Conservation (phyloP, 768 basidiomycete genomes). For the Leccinum obscurum region DNA sequence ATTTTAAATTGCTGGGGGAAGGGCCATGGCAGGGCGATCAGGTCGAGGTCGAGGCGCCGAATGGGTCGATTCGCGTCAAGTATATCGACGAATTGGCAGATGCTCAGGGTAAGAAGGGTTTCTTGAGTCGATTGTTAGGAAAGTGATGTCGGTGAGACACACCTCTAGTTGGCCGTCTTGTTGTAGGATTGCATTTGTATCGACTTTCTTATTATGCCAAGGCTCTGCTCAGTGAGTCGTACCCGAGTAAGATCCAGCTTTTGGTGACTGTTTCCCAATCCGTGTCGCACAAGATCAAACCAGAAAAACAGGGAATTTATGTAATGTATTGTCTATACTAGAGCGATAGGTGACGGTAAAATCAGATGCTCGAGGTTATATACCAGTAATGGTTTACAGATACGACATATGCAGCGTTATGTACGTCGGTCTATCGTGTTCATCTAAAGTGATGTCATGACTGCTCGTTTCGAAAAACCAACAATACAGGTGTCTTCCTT, state of each 20-base stretch:
- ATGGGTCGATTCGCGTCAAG: constrained; percentile 23
- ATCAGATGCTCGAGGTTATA: background rate
- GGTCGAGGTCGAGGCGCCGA: constrained; percentile 14
- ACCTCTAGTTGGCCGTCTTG: background rate
- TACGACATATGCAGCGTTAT: constrained; percentile 10
- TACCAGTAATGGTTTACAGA: constrained; percentile 7
- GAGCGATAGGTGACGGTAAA: background rate
- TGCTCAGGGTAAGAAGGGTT: constrained; percentile 7
- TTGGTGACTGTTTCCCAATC: background rate
- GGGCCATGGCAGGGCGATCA: constrained; percentile 24
- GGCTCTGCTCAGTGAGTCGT: no score
- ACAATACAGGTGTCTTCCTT: background rate
- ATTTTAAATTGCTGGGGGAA: constrained; percentile 19
- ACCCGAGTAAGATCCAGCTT: no score
- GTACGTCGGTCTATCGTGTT: constrained; percentile 10
- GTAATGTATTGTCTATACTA: constrained; percentile 1
- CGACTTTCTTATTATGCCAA: background rate
- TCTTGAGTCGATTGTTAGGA: constrained; percentile 24
- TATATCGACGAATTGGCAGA: constrained; percentile 20
- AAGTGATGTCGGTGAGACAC: constrained; percentile 6
- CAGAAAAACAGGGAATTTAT: background rate
- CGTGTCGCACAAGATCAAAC: background rate
- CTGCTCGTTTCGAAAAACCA: background rate
- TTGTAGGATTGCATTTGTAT: background rate
- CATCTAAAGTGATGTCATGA: background rate